Conservation (phyloP, 768 basidiomycete species). For the Brasilioporus rufonigricans region DNA sequence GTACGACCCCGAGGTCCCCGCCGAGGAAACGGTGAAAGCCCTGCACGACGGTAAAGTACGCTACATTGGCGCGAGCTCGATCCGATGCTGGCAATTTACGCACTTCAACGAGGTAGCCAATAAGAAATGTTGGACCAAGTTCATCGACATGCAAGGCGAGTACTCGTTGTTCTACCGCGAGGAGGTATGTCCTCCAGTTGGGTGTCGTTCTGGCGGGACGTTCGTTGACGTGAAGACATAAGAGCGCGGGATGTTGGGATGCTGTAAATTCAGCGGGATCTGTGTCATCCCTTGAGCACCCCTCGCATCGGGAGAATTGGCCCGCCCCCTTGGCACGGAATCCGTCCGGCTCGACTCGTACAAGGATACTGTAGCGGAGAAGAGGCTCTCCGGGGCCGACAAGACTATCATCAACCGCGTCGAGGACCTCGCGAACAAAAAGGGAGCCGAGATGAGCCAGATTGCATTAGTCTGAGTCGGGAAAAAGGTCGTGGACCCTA, state of each 20-base stretch:
- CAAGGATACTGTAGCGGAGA: constrained; percentile 27
- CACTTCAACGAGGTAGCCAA: constrained; percentile 44
- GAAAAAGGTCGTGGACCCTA: constrained; percentile 42
- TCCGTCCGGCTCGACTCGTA: constrained; percentile 17
- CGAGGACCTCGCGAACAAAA: constrained; percentile 41
- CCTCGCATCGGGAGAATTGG: constrained; percentile 39
- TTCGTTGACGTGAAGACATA: constrained; percentile 5
- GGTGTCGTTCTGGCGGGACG: neutral
- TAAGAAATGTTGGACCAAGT: constrained; percentile 48
- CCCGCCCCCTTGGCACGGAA: constrained; percentile 33
- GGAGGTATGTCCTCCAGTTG: neutral
- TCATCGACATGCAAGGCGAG: constrained; percentile 55
- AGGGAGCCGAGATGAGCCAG: constrained; percentile 42
- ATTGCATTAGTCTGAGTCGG: constrained; percentile 44
- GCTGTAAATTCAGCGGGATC: constrained; percentile 48
- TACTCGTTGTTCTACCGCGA: constrained; percentile 19
- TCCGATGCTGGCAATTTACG: constrained; percentile 46
- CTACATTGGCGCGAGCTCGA: constrained; percentile 49
- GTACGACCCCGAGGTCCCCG: constrained; percentile 36
- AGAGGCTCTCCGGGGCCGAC: constrained; percentile 27
- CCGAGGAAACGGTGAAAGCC: constrained; percentile 50
- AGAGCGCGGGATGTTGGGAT: constrained; percentile 46
- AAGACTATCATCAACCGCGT: constrained; percentile 24
- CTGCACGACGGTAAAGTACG: constrained; percentile 52
- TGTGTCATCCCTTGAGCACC: constrained; percentile 54